Evolutionary conservation across 176 grass and related monocot species (phyloP).

Genomic region (Rhipidocladum racemiflorum): DNA sequence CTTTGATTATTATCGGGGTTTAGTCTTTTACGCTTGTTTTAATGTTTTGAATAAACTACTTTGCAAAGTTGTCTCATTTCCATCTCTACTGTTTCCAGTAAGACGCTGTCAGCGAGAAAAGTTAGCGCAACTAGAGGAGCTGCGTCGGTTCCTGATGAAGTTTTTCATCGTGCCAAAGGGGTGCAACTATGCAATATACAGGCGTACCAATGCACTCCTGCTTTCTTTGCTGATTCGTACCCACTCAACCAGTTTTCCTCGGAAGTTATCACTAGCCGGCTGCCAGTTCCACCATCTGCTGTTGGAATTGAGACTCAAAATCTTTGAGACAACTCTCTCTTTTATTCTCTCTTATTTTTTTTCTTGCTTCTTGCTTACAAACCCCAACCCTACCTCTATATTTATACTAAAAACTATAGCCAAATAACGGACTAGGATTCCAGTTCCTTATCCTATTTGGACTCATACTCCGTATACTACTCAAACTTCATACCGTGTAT

Average conservation of each 20-base stretch:
- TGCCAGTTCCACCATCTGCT: slow-evolving; percentile 54
- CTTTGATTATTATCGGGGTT: background rate
- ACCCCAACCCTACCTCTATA: too few relatives aligned
- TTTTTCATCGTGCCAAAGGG: slow-evolving; percentile 80
- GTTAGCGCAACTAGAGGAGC: slow-evolving; percentile 69
- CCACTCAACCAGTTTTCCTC: slow-evolving; percentile 83
- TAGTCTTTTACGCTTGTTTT: background rate
- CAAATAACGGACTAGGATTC: too few relatives aligned
- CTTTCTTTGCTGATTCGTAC: slow-evolving; percentile 92
- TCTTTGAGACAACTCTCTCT: too few relatives aligned
- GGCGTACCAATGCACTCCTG: slow-evolving; percentile 88
- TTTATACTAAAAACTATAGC: too few relatives aligned
- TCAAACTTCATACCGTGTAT: too few relatives aligned
- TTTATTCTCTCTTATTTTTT: too few relatives aligned
- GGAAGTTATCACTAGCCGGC: slow-evolving; percentile 54
- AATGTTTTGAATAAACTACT: background rate
- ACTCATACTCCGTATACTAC: too few relatives aligned
- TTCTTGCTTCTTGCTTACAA: too few relatives aligned
- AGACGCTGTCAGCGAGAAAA: slow-evolving; percentile 55
- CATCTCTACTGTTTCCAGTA: slow-evolving; percentile 53
- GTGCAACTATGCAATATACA: slow-evolving; percentile 84
- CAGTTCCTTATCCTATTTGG: too few relatives aligned
- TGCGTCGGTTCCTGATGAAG: slow-evolving; percentile 80
- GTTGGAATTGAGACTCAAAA: too few relatives aligned
- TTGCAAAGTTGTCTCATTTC: background rate